Percentiles rank a stretch among this genome's conserved stretches.
Evolutionary conservation across 805 yeast species (phyloP).

Genomic region (Debaryomyces prosopidis): DNA sequence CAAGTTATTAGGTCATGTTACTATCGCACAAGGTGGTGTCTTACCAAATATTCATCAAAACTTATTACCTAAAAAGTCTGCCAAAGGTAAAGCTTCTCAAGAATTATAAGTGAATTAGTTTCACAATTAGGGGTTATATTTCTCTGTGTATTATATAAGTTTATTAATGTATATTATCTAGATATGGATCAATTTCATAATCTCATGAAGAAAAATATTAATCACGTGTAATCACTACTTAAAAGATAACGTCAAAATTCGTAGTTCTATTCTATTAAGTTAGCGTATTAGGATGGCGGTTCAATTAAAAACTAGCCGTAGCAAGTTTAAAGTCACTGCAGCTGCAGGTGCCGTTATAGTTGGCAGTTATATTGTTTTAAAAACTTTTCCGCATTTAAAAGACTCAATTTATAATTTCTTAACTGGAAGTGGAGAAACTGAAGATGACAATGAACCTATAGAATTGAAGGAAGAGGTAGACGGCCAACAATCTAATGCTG

Average conservation of each 20-base stretch:
- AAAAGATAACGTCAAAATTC: not conserved
- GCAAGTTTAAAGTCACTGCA: slow-evolving; percentile 16
- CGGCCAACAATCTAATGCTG: slow-evolving; percentile 1
- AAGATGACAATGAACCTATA: slow-evolving; percentile 26
- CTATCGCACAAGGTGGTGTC: slow-evolving; percentile 55
- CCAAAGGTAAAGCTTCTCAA: slow-evolving; percentile 55
- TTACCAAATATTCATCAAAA: slow-evolving; percentile 51
- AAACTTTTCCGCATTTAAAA: slow-evolving; percentile 52
- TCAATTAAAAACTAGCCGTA: slow-evolving; percentile 12
- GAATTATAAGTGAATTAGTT: slow-evolving; percentile 44
- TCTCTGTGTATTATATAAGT: slow-evolving; percentile 17
- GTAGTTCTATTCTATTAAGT: not conserved
- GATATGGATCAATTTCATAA: not conserved
- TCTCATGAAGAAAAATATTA: not conserved
- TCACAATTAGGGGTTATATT: slow-evolving; percentile 8
- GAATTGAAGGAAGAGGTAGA: slow-evolving; percentile 14
- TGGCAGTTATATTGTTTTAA: slow-evolving; percentile 42
- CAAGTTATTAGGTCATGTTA: slow-evolving; percentile 51
- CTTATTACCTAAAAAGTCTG: slow-evolving; percentile 57
- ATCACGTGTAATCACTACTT: not conserved
- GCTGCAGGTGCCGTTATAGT: slow-evolving; percentile 42
- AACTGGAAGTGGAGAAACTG: slow-evolving; percentile 17
- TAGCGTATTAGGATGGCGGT: slow-evolving; percentile 13
- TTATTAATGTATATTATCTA: slow-evolving; percentile 6
- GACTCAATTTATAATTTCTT: slow-evolving; percentile 22